Base-by-base conservation (phyloP, 345 rosid genomes). In the Corymbia maculata region DNA sequence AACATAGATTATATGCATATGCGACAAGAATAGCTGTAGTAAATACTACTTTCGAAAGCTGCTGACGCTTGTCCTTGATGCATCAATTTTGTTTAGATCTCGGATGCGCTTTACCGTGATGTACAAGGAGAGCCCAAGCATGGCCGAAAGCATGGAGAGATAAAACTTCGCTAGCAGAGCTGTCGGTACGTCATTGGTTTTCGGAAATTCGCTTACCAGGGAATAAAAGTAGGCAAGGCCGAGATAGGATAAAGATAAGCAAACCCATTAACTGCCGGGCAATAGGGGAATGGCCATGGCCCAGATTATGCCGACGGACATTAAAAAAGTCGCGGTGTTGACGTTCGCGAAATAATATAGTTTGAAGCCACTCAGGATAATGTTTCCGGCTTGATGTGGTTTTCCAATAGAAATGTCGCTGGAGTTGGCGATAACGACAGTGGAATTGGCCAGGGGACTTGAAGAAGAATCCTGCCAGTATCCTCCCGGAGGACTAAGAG, bases 91-190 rank as follows among this genome's bases (percentile, higher is more conserved):
- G 30, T 3, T 0, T 61, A 5, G 14, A 6, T 12, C 14, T 3
- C 6, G 2, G 16, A 12, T 19, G 59, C 19, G 21, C 59, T 2
- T 19, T 8, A 3, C 2, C 21, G 0, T 0, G 4, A 53, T 17
- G 24, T 0, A 1, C 10, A 19, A 2, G 24, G 24, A 4, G 59
- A 53, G 4, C 10, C 2, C 59, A 9, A 19, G 3, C 59, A 2
- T 21, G 24, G 9, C 1, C 3, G 0, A 0, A 22, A 53, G 26
- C 26, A 53, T 2, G n/a, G n/a, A n/a, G n/a, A n/a, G n/a, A n/a
- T n/a, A n/a, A n/a, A n/a, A n/a, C n/a, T n/a, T n/a, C n/a, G 42
- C 42, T 36, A 36, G 42, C 42, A 36, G 42, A 36, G 42, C 42
- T 36, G 42, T 36, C 4, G 42, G 42, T 36, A 36, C 42, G 42